A percentile compares a stretch with the other conserved stretches of the same genome.
Evolutionary conservation across 176 grass and related monocot species (phyloP).

Genomic region (Zizania latifolia): DNA sequence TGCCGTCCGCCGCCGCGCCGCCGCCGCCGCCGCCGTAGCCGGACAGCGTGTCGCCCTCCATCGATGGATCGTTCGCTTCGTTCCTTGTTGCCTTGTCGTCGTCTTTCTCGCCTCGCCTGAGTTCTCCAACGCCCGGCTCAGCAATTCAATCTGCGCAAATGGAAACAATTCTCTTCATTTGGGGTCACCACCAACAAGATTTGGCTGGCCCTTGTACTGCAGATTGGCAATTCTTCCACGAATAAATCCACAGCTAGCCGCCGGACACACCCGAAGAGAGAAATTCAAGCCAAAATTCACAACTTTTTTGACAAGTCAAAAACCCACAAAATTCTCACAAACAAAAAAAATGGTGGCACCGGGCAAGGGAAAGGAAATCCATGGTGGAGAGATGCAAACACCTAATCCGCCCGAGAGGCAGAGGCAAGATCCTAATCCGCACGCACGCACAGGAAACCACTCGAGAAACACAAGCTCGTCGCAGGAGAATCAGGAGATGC

Average conservation of each 20-base stretch:
- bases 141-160: no score
- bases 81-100: no score
- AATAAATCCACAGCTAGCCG: no score
- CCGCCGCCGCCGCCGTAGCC: slow-evolving; percentile 9
- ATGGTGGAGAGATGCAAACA: not conserved
- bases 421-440: not conserved
- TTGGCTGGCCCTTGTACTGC: no score
- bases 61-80: not conserved
- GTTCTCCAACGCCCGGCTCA: no score
- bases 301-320: no score
- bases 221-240: no score
- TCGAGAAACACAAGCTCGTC: not conserved
- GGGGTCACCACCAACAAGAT: no score
- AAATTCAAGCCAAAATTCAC: not conserved
- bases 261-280: no score
- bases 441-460: not conserved
- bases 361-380: not conserved
- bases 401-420: not conserved
- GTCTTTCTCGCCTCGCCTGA: no score
- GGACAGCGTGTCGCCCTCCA: slow-evolving; percentile 39
- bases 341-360: not conserved
- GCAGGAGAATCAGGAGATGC: not conserved
- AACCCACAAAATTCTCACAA: no score
- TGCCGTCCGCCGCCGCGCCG: slow-evolving; percentile 30
- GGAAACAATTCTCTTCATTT: no score